Percentiles rank a stretch among this genome's conserved stretches.
Conservation (phyloP, 1,139 yeast species). For the Magnusiomyces suaveolens region DNA sequence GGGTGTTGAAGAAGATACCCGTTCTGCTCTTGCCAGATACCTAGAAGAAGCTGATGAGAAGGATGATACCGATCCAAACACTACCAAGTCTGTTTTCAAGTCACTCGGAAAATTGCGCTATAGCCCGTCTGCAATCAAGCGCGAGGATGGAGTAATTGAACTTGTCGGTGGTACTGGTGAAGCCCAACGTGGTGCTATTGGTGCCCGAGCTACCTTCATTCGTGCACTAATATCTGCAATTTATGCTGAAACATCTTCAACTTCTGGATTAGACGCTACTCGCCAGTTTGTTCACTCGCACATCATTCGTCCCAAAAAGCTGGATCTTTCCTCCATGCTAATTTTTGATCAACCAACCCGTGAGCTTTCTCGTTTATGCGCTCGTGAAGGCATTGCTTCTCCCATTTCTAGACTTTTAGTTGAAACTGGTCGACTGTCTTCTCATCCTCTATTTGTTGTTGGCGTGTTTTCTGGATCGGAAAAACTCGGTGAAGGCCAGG, state of each 20-base stretch:
- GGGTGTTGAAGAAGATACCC: constrained; percentile 78
- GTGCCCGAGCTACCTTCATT: constrained; percentile 43
- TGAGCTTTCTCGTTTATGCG: constrained; percentile 69
- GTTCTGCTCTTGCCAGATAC: constrained; percentile 56
- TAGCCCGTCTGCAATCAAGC: constrained; percentile 21
- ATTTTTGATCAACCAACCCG: constrained; percentile 78
- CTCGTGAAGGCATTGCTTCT: constrained; percentile 61
- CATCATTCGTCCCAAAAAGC: constrained; percentile 59
- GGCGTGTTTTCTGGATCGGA: constrained; percentile 81
- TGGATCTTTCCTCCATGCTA: constrained; percentile 65
- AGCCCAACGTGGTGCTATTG: constrained; percentile 30
- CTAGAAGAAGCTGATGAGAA: constrained; percentile 34
- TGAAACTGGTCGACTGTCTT: constrained; percentile 84
- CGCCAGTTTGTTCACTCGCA: constrained; percentile 61
- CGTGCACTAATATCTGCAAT: constrained; percentile 39
- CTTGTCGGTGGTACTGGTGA: constrained; percentile 26
- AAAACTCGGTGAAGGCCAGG: constrained; percentile 91
- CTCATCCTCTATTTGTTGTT: constrained; percentile 78
- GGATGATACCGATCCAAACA: background rate
- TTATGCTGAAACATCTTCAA: constrained; percentile 29
- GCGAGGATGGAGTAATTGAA: constrained; percentile 39
- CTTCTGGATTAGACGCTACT: constrained; percentile 47
- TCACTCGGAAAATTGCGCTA: constrained; percentile 27
- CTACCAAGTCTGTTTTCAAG: constrained; percentile 16
- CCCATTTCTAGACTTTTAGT: constrained; percentile 80